Evolutionary conservation across 2,329 filamentous ascomycete species (phyloP), one percentile per base, ranked within the genome.

Genomic region (Grosmannia penicillata): DNA sequence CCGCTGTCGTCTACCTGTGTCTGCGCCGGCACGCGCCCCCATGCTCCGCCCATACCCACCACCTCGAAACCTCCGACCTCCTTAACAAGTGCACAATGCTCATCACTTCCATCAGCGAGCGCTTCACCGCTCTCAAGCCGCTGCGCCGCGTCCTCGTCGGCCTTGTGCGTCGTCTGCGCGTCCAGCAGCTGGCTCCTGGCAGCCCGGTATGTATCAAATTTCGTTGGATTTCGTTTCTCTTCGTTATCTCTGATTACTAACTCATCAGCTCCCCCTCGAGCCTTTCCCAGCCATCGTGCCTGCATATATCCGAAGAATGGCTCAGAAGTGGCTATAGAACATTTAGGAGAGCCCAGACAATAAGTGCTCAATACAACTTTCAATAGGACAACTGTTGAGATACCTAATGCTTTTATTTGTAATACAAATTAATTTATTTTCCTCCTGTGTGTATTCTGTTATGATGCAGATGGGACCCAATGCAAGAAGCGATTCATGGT

Each of bases 61-160:
- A 19, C 8, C 30, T 38, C n/a, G 23, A 32, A 23, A 38, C 36
- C 13, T 26, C 36, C 4, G 36, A 38, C 28, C 28, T 38, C n/a
- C 36, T 38, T 15, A 38, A 38, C 36, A 38, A 38, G 23, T 38
- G 36, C 36, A 25, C 36, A n/a, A 38, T 38, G 36, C 36, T 38
- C 15, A 38, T 38, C 29, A 38, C 36, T n/a, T 38, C 36, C 15
- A 38, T 32, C 23, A 22, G 29, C 29, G 36, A 38, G 36, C 36
- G 36, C 13, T 38, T 38, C 36, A 33, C 28, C 4, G 36, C 36
- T 9, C 28, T 38, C 22, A 38, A 38, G 36, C 36, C 36, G 11
- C 29, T 38, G 36, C 36, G 36, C 8, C 36, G 36, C 14, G 36
- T 38, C 21, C 28, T 38, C 1, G 30, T 38, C 14, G 21, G 29